Conservation (phyloP, 176 grass and related monocot species). For the Hyparrhenia diplandra region DNA sequence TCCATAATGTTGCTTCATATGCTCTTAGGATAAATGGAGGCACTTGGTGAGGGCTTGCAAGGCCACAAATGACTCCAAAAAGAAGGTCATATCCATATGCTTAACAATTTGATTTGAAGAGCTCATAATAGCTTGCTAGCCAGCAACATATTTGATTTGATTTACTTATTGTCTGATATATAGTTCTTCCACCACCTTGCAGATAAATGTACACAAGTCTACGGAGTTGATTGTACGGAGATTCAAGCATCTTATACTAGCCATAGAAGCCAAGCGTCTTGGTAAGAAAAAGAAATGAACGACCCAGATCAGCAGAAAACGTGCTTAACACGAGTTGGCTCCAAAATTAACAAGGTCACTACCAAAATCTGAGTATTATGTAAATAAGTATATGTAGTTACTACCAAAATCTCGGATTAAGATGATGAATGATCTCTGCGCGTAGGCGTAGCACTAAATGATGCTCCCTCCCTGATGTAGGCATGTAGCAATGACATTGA, state of each 20-base stretch:
- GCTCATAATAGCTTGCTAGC: neutral
- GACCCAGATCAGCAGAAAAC: too few relatives aligned
- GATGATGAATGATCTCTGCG: too few relatives aligned
- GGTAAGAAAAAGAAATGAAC: too few relatives aligned
- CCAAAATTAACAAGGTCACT: too few relatives aligned
- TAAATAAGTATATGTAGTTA: too few relatives aligned
- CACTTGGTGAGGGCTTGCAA: neutral
- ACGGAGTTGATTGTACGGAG: neutral
- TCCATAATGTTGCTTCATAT: neutral
- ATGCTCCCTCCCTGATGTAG: too few relatives aligned
- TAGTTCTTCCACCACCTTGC: neutral
- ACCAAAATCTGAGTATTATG: too few relatives aligned
- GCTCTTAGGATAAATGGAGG: neutral
- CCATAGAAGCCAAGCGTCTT: neutral
- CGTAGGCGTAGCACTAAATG: too few relatives aligned
- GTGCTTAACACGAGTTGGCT: too few relatives aligned
- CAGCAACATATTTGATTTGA: neutral
- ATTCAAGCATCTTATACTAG: neutral
- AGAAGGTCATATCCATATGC: neutral
- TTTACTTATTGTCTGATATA: neutral
- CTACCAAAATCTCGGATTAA: too few relatives aligned
- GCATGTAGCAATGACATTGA: too few relatives aligned
- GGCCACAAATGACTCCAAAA: neutral
- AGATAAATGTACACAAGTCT: neutral
- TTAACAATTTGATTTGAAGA: neutral